These are phyloP conservation scores for Ceratobasidium papillatum DNA, from an alignment of 1,284 basidiomycete genomes.

Conservation along the genomic window DNA sequence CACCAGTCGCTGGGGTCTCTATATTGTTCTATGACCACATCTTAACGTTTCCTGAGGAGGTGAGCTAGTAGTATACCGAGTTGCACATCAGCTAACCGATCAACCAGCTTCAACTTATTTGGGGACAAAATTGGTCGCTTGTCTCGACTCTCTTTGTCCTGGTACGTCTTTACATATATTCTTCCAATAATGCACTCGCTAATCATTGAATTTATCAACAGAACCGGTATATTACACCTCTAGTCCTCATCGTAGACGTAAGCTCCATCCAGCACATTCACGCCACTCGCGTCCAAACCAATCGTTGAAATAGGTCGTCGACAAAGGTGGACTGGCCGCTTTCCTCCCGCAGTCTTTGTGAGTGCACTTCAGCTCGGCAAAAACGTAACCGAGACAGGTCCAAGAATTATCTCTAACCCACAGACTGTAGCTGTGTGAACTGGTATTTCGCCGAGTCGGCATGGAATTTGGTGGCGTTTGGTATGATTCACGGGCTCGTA, in stretches of 20 bases:
- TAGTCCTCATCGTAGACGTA: slow-evolving; percentile 22
- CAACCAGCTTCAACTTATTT: slow-evolving; percentile 19
- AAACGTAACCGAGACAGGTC: neutral
- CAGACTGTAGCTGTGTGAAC: slow-evolving; percentile 18
- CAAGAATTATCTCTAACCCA: neutral
- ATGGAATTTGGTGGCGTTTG: slow-evolving; percentile 21
- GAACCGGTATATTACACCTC: slow-evolving; percentile 33
- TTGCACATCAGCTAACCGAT: neutral
- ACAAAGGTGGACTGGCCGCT: slow-evolving; percentile 22
- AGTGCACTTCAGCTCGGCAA: slow-evolving; percentile 2
- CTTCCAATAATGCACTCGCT: neutral
- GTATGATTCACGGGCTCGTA: slow-evolving; percentile 24
- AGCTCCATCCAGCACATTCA: neutral
- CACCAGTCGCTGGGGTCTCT: slow-evolving; percentile 45
- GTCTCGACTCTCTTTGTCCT: slow-evolving; percentile 23
- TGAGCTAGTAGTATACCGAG: slow-evolving; percentile 15
- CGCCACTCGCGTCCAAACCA: neutral
- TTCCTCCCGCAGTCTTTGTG: slow-evolving; percentile 27
- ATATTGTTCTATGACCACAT: slow-evolving; percentile 48
- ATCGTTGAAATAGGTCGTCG: slow-evolving; percentile 1
- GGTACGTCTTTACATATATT: neutral
- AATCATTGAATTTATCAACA: neutral
- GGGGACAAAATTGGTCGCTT: slow-evolving; percentile 24
- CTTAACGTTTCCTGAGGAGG: slow-evolving; percentile 48
- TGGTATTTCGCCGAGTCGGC: slow-evolving; percentile 24